Conservation (phyloP, 257 asterid genomes). For the Capsicum baccatum region DNA sequence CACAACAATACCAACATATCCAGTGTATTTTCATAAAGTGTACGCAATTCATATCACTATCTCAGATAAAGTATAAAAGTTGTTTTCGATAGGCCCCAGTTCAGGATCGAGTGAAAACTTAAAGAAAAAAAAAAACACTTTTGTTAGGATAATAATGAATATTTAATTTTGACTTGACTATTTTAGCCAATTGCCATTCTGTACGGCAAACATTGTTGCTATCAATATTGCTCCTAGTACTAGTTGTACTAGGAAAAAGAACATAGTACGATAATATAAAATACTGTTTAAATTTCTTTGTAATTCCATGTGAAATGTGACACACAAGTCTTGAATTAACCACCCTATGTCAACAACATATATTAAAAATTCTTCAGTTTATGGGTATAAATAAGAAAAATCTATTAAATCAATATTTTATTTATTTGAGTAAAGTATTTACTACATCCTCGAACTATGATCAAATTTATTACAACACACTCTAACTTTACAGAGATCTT, state of each 20-base stretch:
- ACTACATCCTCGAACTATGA: no score
- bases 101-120: no score
- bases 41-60: no score
- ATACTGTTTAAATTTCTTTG: constrained; percentile 1
- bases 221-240: neutral
- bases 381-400: neutral
- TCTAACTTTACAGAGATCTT: no score
- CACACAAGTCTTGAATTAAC: neutral
- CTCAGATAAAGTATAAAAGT: no score
- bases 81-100: no score
- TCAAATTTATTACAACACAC: no score
- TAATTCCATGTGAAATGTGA: constrained; percentile 16
- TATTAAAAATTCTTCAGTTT: no score
- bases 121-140: neutral
- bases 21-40: no score
- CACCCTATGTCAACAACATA: neutral
- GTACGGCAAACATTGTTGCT: neutral
- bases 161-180: constrained; percentile 10
- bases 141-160: neutral
- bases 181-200: neutral
- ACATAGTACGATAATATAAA: neutral
- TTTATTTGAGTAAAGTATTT: no score
- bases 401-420: neutral
- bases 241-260: neutral
- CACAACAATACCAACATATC: no score